Evolutionary conservation across 2,329 filamentous ascomycete species (phyloP).

Genomic region (Diaporthe sp.): DNA sequence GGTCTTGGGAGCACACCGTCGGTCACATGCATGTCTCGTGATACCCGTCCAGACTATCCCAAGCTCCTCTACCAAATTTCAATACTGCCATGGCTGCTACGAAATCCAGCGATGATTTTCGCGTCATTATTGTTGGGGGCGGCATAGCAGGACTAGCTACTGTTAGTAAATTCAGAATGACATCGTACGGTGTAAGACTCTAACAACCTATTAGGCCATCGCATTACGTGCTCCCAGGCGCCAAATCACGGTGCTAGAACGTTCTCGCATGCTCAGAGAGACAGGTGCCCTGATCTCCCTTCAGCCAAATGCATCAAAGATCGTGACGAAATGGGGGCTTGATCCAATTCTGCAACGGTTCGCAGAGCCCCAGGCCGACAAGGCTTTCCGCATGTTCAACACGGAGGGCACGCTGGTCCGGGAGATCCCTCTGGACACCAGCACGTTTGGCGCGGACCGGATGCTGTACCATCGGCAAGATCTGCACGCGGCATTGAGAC

Average conservation of each 20-base stretch:
- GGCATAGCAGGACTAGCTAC: slow-evolving; percentile 15
- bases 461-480: slow-evolving; percentile 59
- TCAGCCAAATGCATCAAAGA: slow-evolving; percentile 57
- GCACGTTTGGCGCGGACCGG: slow-evolving; percentile 54
- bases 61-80: not conserved
- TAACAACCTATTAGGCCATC: slow-evolving; percentile 48
- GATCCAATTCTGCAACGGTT: slow-evolving; percentile 45
- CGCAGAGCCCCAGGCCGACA: slow-evolving; percentile 52
- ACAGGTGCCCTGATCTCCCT: slow-evolving; percentile 58
- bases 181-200: not conserved
- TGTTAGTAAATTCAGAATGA: not conserved
- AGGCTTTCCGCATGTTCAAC: slow-evolving; percentile 52
- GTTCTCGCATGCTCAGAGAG: slow-evolving; percentile 50
- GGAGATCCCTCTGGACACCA: slow-evolving; percentile 50
- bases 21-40: not conserved
- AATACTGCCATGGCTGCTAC: not conserved
- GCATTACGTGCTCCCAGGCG: slow-evolving; percentile 51
- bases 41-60: not conserved
- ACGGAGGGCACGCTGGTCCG: slow-evolving; percentile 46
- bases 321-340: slow-evolving; percentile 51
- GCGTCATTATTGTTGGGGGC: slow-evolving; percentile 1
- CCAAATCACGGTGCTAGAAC: slow-evolving; percentile 46
- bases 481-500: slow-evolving; percentile 51
- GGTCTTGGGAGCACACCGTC: not conserved
- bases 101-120: not conserved